Evolutionary conservation across 2,329 filamentous ascomycete species (phyloP).

Genomic region (Fusarium verticillioides): DNA sequence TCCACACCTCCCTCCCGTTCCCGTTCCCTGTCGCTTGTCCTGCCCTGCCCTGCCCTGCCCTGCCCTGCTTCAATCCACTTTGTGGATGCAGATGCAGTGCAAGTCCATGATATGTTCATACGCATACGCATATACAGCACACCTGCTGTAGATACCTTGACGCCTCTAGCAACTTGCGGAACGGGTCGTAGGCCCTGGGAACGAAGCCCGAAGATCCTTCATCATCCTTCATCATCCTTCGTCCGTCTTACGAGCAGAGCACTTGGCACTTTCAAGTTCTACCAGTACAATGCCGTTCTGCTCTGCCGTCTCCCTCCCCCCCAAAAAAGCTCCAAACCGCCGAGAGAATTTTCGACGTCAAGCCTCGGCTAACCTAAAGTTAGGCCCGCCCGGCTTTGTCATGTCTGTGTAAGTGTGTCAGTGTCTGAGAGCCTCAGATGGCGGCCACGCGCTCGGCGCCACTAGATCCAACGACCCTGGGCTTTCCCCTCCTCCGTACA

Average conservation of each 20-base stretch:
- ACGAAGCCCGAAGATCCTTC: conserved; percentile 28
- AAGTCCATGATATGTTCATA: conserved; percentile 2
- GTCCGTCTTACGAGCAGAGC: neutral
- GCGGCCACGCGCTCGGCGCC: conserved; percentile 30
- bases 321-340: neutral
- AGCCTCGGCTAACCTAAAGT: conserved; percentile 24
- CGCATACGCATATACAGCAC: neutral
- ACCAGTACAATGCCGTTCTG: conserved; percentile 3
- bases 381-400: neutral
- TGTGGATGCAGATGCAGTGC: conserved; percentile 22
- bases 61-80: conserved; percentile 22
- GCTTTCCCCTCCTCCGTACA: neutral
- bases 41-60: neutral
- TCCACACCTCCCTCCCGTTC: conserved; percentile 18
- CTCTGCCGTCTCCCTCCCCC: conserved; percentile 12
- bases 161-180: conserved; percentile 6
- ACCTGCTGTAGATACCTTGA: neutral
- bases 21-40: neutral
- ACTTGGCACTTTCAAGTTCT: neutral
- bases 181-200: conserved; percentile 31
- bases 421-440: conserved; percentile 23
- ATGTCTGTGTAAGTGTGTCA: neutral
- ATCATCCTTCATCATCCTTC: conserved; percentile 5
- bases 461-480: conserved; percentile 26
- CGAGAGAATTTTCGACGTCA: conserved; percentile 2